These are phyloP conservation scores for Schizophyllum amplum DNA, from an alignment of 1,284 basidiomycete species.

Conservation along the genomic window DNA sequence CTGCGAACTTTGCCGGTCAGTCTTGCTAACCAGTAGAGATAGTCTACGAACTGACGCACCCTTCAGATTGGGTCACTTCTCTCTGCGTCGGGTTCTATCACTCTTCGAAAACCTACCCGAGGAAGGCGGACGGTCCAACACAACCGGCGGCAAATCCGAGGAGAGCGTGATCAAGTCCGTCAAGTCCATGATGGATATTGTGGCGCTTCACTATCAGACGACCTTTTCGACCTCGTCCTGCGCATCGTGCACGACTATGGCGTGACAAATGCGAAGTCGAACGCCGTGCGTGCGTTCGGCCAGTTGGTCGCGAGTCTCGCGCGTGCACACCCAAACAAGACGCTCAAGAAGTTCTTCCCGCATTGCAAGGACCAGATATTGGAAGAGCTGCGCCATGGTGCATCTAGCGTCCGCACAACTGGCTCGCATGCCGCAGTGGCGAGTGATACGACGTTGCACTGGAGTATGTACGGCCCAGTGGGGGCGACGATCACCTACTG, in stretches of 20 bases:
- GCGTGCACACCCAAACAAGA: conserved; percentile 70
- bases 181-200: conserved; percentile 76
- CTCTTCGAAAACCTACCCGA: conserved; percentile 93
- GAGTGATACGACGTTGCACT: conserved; percentile 90
- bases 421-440: conserved; percentile 76
- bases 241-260: conserved; percentile 84
- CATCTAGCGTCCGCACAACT: conserved; percentile 87
- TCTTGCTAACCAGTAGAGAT: too few species aligned
- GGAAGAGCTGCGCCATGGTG: conserved; percentile 84
- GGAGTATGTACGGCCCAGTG: conserved; percentile 55
- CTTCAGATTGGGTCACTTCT: conserved; percentile 79
- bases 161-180: conserved; percentile 78
- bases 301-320: conserved; percentile 86
- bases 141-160: conserved; percentile 81
- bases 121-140: conserved; percentile 77
- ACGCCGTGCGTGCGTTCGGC: conserved; percentile 85
- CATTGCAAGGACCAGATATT: conserved; percentile 78
- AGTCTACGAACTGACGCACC: background rate
- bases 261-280: conserved; percentile 80
- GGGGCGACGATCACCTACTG: conserved; percentile 5
- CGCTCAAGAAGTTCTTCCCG: conserved; percentile 75
- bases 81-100: conserved; percentile 81
- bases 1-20: conserved; percentile 70
- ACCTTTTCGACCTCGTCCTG: conserved; percentile 81
- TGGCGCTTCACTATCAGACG: conserved; percentile 86